Base-by-base conservation (phyloP, 108 stramenopile genomes). In the Discostella stelligeroides region DNA sequence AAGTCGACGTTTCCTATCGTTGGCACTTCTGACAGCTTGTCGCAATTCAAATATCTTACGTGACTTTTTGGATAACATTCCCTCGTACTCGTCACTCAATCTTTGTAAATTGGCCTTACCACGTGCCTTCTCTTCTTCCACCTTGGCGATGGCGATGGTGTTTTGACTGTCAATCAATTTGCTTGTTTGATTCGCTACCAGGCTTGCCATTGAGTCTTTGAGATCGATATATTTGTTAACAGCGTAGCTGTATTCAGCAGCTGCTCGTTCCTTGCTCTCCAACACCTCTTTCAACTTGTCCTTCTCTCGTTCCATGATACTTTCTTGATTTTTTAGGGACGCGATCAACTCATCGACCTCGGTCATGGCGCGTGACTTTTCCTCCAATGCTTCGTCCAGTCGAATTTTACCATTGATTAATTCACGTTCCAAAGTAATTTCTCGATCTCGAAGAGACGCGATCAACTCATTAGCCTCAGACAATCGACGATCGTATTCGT, bases 51-150 rank as follows among this genome's bases (percentile, higher is more conserved):
- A 55, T 47, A 68, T 66, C 73, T 68, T 84, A 20, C 48, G 51
- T 7, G 60, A 73, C 25, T 64, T 72, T 37, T 69, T 64, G 9
- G 47, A 13, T 3, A 75, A 21, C 0, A 70, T 17, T 13, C 11
- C 25, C 43, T 75, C 75, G 43, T 80, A 79, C 49, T 84, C 83
- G 38, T 75, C 73, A 12, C 66, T 62, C 40, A 82, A 40, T 23
- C 61, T 59, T 17, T 64, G 63, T 4, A 72, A 41, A 21, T 64
- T 21, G 8, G 15, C 43, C 72, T 47, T 73, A 1, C 55, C 57
- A 5, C 72, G 72, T 24, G 45, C 10, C 51, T 64, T 73, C 46
- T 79, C 68, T 43, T 79, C 80, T 0, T 73, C 46, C 49, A 24
- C 17, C 49, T 20, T 24, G 49, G 49, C 49, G 7, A 66, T 78